Conservation (phyloP, 2,329 filamentous ascomycete species). For the Aspergillus texensis region DNA sequence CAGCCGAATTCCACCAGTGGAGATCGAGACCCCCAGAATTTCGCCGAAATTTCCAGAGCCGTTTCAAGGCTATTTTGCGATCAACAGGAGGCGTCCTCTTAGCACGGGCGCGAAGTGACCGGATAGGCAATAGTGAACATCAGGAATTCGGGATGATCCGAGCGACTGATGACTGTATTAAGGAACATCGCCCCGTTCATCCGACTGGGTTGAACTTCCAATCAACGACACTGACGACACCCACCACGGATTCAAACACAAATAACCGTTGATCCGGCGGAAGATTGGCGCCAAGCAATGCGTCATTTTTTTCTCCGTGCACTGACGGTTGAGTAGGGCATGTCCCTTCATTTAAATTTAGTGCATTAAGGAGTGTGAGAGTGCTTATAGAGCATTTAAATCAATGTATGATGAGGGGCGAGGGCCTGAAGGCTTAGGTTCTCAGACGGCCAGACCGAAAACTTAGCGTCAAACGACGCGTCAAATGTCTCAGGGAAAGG, state of each 20-base stretch:
- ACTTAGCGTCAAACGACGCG: background rate
- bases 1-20: constrained; percentile 1
- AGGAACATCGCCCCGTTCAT: constrained; percentile 8
- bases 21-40: background rate
- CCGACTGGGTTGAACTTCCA: background rate
- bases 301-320: constrained; percentile 7
- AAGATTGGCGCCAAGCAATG: constrained; percentile 9
- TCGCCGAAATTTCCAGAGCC: constrained; percentile 1
- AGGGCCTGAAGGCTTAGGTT: background rate
- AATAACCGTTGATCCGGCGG: constrained; percentile 7
- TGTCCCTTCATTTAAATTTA: constrained; percentile 6
- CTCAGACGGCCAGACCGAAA: background rate
- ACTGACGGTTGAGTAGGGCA: background rate
- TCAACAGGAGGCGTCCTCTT: constrained; percentile 8
- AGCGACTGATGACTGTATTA: constrained; percentile 4
- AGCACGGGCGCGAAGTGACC: background rate
- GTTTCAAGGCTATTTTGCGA: background rate
- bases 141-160: constrained; percentile 17
- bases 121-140: background rate
- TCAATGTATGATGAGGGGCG: constrained; percentile 9
- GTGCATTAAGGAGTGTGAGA: background rate
- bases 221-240: constrained; percentile 1
- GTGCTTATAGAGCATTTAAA: background rate
- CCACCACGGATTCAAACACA: background rate
- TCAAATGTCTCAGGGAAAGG: background rate